phyloP scores from a whole-genome alignment of 768 basidiomycete species.

The Rhizopogon salebrosus region DNA sequence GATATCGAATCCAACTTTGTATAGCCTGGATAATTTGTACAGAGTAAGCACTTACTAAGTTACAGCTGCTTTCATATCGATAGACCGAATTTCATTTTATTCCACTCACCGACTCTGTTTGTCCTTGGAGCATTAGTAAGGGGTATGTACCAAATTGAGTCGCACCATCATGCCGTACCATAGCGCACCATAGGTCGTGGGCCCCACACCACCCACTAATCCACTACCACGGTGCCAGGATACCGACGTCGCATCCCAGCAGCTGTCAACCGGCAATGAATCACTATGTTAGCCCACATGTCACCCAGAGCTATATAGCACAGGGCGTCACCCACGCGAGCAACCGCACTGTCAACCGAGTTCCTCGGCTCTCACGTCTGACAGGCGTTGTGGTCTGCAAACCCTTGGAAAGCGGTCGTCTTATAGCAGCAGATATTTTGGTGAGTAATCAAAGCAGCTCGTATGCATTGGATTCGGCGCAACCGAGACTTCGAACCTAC shows the following conservation, averaged over 20 bases:
- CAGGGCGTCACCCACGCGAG: neutral
- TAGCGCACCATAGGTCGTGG: conserved; percentile 38
- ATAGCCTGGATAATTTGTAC: too few species aligned
- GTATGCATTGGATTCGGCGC: too few species aligned
- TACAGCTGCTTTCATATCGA: too few species aligned
- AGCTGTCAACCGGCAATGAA: conserved; percentile 1
- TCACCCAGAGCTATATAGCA: neutral
- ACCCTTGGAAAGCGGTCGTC: neutral
- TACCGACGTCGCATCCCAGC: neutral
- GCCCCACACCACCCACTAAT: conserved; percentile 43
- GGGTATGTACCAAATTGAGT: neutral
- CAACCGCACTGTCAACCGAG: neutral
- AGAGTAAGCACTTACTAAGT: too few species aligned
- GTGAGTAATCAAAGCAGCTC: too few species aligned
- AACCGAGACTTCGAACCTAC: too few species aligned
- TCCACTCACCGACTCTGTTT: neutral
- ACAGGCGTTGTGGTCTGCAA: neutral
- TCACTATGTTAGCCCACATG: neutral
- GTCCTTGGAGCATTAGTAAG: too few species aligned
- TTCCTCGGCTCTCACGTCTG: neutral
- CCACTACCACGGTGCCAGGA: conserved; percentile 21
- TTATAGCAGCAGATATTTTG: too few species aligned
- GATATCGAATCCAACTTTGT: too few species aligned
- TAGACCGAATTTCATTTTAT: neutral
- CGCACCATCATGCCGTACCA: conserved; percentile 36